Evolutionary conservation across 176 grass and related monocot genomes (phyloP).

Genomic region (Panicum miliaceum): DNA sequence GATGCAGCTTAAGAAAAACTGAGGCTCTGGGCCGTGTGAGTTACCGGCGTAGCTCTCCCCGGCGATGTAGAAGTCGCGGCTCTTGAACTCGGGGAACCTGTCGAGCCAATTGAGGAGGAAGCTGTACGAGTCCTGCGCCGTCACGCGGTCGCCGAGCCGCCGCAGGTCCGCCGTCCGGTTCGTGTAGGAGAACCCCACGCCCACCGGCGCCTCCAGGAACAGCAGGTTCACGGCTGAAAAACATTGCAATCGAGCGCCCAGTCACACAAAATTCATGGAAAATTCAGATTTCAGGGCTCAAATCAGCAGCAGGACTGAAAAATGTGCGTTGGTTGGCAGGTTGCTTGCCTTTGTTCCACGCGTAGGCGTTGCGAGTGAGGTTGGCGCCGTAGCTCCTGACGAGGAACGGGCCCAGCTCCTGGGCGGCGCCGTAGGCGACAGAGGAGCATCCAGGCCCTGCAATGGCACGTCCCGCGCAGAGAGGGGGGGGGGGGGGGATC

Average conservation of each 20-base stretch:
- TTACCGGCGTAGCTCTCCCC: constrained; percentile 96
- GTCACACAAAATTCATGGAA: background rate
- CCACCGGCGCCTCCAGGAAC: constrained; percentile 88
- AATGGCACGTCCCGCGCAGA: background rate
- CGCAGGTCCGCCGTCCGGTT: constrained; percentile 70
- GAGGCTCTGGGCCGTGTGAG: background rate
- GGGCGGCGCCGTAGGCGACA: constrained; percentile 84
- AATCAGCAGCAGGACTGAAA: background rate
- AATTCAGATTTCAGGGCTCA: background rate
- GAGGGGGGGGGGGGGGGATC: too few relatives aligned
- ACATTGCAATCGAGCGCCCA: background rate
- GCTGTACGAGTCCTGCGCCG: constrained; percentile 70
- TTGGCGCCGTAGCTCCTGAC: constrained; percentile 54
- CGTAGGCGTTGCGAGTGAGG: constrained; percentile 79
- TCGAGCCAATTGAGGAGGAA: constrained; percentile 80
- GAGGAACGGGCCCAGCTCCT: constrained; percentile 91
- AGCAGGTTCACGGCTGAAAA: constrained; percentile 78
- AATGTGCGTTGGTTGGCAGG: background rate
- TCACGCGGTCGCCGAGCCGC: constrained; percentile 73
- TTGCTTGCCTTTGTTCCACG: constrained; percentile 88
- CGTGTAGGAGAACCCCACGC: constrained; percentile 95
- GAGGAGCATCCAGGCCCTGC: constrained; percentile 90
- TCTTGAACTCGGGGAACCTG: constrained; percentile 86
- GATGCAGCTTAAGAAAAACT: background rate
- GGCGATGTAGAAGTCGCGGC: constrained; percentile 78